phyloP scores from a whole-genome alignment of 768 basidiomycete genomes.

The Lepiota brunneoincarnata region DNA sequence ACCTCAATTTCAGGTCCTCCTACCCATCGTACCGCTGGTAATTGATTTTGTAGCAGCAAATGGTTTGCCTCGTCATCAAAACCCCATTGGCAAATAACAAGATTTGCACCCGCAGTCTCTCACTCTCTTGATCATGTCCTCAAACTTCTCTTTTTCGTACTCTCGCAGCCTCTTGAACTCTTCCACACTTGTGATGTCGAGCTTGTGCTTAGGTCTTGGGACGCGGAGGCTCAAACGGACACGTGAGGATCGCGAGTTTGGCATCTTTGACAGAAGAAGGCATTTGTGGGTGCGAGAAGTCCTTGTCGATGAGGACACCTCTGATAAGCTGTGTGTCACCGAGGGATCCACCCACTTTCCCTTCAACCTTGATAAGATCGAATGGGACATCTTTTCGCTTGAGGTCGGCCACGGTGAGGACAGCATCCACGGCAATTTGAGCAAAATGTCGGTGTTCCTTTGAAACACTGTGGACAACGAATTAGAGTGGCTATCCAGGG shows the following conservation, averaged over 20 bases:
- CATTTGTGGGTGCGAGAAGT: slow-evolving; percentile 99
- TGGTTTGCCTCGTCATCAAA: slow-evolving; percentile 99
- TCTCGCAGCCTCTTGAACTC: slow-evolving; percentile 93
- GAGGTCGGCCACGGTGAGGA: slow-evolving; percentile 91
- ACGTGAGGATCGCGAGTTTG: slow-evolving; percentile 93
- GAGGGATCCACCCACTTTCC: slow-evolving; percentile 96
- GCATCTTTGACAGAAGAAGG: slow-evolving; percentile 86
- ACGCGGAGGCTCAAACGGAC: slow-evolving; percentile 97
- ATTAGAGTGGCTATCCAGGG: slow-evolving; percentile 2
- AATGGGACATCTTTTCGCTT: slow-evolving; percentile 94
- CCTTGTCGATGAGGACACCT: slow-evolving; percentile 98
- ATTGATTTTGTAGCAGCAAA: slow-evolving; percentile 93
- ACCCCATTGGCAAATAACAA: slow-evolving; percentile 99
- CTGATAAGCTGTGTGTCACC: slow-evolving; percentile 94
- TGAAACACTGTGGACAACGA: slow-evolving; percentile 66
- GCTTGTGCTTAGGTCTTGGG: slow-evolving; percentile 99
- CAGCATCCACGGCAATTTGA: slow-evolving; percentile 96
- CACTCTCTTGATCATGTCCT: slow-evolving; percentile 94
- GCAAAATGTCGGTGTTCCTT: slow-evolving; percentile 96
- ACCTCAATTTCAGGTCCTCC: slow-evolving; percentile 99
- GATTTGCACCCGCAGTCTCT: slow-evolving; percentile 96
- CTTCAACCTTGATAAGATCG: slow-evolving; percentile 98
- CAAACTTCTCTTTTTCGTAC: slow-evolving; percentile 96
- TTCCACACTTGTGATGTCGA: slow-evolving; percentile 95
- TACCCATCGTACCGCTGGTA: slow-evolving; percentile 98